phyloP scores from a whole-genome alignment of 2,329 filamentous ascomycete genomes.

The Apiospora marii region DNA sequence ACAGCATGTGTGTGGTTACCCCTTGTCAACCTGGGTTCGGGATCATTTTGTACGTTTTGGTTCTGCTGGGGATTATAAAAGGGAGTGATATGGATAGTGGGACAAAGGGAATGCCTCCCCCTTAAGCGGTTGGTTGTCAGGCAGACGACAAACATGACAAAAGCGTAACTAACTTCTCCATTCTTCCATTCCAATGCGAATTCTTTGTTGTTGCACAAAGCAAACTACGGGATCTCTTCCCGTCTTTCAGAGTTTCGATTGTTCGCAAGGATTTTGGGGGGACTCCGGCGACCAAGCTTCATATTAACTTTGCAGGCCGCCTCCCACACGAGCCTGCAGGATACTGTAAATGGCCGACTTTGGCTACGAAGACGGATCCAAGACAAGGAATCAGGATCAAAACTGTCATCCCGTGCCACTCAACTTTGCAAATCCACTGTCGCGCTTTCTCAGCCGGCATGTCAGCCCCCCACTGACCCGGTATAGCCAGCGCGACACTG shows the following conservation, averaged over 20 bases:
- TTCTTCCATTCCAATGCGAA: slow-evolving; percentile 9
- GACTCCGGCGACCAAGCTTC: neutral
- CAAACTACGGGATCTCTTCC: neutral
- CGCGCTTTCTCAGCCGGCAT: slow-evolving; percentile 6
- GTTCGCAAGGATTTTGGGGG: neutral
- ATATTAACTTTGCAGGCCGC: neutral
- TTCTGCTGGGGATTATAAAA: neutral
- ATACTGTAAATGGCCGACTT: neutral
- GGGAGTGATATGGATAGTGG: neutral
- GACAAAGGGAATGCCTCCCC: neutral
- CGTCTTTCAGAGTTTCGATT: neutral
- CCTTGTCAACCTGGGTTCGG: neutral
- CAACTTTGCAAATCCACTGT: neutral
- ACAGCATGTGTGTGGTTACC: neutral
- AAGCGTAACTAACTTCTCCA: neutral
- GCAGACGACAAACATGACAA: neutral
- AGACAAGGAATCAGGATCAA: neutral
- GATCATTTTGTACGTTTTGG: neutral
- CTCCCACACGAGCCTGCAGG: neutral
- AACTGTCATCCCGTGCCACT: neutral
- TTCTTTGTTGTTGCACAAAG: neutral
- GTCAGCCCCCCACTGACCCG: slow-evolving; percentile 20
- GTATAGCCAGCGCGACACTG: slow-evolving; percentile 34
- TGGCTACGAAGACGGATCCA: neutral
- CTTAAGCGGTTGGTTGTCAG: neutral